A percentile compares a stretch with the other conserved stretches of the same genome.
phyloP scores from a whole-genome alignment of 2,329 filamentous ascomycete species.

The Balansia obtecta region DNA sequence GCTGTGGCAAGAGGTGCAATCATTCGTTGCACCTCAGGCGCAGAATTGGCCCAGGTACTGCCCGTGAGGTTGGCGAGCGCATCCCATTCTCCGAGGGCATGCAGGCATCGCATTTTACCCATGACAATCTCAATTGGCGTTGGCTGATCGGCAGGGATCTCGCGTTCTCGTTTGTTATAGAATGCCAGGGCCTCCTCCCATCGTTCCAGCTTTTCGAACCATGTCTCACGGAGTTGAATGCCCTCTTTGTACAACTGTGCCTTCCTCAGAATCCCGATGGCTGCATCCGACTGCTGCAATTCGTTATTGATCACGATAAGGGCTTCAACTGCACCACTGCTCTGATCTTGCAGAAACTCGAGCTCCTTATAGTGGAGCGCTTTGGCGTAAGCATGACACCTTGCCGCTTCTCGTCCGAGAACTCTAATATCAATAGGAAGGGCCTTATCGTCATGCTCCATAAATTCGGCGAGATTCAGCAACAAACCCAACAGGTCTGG shows the following conservation, averaged over 20 bases:
- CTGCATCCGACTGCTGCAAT: conserved; percentile 94
- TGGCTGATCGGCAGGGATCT: conserved; percentile 44
- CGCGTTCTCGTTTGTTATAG: conserved; percentile 74
- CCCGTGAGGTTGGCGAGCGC: conserved; percentile 77
- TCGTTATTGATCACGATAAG: conserved; percentile 99
- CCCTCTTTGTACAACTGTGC: conserved; percentile 88
- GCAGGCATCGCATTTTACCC: conserved; percentile 98
- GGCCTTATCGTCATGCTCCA: conserved; percentile 99
- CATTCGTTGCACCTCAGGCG: conserved; percentile 72
- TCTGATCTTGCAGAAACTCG: conserved; percentile 96
- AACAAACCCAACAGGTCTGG: conserved; percentile 90
- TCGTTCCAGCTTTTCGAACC: conserved; percentile 96
- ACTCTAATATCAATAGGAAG: conserved; percentile 94
- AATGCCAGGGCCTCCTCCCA: conserved; percentile 96
- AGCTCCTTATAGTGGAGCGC: conserved; percentile 97
- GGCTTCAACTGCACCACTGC: conserved; percentile 87
- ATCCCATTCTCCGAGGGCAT: conserved; percentile 96
- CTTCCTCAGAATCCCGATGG: conserved; percentile 92
- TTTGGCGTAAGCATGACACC: conserved; percentile 96
- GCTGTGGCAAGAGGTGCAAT: conserved; percentile 92
- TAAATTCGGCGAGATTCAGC: conserved; percentile 95
- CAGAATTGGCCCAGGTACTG: conserved; percentile 87
- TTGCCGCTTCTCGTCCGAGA: conserved; percentile 84
- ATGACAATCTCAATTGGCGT: conserved; percentile 87
- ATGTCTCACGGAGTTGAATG: conserved; percentile 91